Conservation (phyloP, 2,329 filamentous ascomycete genomes). For the Fusarium subtropicale region DNA sequence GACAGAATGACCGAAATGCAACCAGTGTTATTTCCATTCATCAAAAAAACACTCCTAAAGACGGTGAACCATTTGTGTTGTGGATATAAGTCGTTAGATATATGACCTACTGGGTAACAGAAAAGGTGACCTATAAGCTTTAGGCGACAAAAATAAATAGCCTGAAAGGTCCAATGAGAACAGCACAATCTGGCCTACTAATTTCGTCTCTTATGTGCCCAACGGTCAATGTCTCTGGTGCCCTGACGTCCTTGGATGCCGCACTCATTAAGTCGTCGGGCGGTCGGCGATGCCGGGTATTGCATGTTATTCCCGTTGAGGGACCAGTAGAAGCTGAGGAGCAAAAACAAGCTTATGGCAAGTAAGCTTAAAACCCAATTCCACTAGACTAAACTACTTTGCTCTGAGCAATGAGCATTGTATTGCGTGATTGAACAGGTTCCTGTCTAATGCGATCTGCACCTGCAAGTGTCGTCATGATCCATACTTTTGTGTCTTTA, state of each 20-base stretch:
- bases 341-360: conserved; percentile 32
- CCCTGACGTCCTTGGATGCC: too few species aligned
- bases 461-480: background rate
- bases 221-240: too few species aligned
- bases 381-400: background rate
- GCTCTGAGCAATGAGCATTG: background rate
- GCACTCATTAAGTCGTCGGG: background rate
- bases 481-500: background rate
- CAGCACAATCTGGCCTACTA: too few species aligned
- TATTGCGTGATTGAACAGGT: conserved; percentile 23
- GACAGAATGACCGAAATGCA: background rate
- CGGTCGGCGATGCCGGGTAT: conserved; percentile 12
- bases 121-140: too few species aligned
- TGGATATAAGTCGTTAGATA: conserved; percentile 26
- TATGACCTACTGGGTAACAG: background rate
- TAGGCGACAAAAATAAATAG: too few species aligned
- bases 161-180: too few species aligned
- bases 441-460: background rate
- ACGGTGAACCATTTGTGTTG: conserved; percentile 19
- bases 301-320: conserved; percentile 9
- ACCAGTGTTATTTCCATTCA: conserved; percentile 28
- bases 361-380: conserved; percentile 31
- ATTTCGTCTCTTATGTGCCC: too few species aligned
- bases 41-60: conserved; percentile 26
- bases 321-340: conserved; percentile 21